phyloP scores from a whole-genome alignment of 345 rosid species.

The Noccaea bulbosa region DNA sequence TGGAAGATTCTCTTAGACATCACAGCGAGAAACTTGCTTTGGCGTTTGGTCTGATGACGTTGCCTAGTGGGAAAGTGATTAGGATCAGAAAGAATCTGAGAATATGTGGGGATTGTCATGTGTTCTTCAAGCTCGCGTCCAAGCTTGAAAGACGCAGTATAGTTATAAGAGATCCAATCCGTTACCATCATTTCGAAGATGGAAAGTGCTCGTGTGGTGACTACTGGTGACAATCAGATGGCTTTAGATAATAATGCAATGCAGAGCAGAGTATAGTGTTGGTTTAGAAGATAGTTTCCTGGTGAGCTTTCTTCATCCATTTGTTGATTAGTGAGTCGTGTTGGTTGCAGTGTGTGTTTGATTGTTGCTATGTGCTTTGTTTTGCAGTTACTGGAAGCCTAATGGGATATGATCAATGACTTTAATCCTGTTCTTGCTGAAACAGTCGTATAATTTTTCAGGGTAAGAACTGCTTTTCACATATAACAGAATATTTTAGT shows the following conservation, averaged over 20 bases:
- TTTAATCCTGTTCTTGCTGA: not conserved
- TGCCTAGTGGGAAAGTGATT: slow-evolving; percentile 50
- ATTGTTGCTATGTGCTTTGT: not conserved
- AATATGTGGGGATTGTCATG: slow-evolving; percentile 74
- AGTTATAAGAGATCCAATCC: slow-evolving; percentile 65
- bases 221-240: slow-evolving; percentile 54
- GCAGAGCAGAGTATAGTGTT: not conserved
- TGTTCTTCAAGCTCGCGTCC: slow-evolving; percentile 58
- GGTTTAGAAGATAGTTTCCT: not conserved
- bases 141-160: slow-evolving; percentile 56
- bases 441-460: not conserved
- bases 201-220: slow-evolving; percentile 73
- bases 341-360: not conserved
- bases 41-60: slow-evolving; percentile 54
- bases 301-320: not conserved
- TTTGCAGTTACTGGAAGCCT: not conserved
- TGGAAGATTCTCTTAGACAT: slow-evolving; percentile 61
- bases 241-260: not conserved
- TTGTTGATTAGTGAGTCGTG: slow-evolving; percentile 1
- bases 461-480: not conserved
- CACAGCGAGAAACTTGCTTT: slow-evolving; percentile 77
- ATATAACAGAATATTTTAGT: not conserved
- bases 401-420: not conserved
- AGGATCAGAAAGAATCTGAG: slow-evolving; percentile 70
- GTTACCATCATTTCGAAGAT: slow-evolving; percentile 66